Evolutionary conservation across 2,329 filamentous ascomycete species (phyloP).

Genomic region (Aspergillus calidoustus): DNA sequence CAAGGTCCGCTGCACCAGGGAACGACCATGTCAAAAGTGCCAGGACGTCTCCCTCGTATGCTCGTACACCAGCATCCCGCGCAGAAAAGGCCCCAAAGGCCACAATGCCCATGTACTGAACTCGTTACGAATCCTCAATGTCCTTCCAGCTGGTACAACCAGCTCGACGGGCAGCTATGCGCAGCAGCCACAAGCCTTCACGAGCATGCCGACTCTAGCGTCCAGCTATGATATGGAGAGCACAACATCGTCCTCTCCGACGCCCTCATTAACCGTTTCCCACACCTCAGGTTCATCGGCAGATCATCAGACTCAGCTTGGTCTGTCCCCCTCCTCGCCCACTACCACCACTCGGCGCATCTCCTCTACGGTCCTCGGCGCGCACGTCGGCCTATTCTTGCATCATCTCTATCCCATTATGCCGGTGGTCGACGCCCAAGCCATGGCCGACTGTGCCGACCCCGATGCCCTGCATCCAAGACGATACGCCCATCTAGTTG

Average conservation of each 20-base stretch:
- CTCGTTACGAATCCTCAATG: background rate
- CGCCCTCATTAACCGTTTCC: constrained; percentile 5
- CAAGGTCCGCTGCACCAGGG: constrained; percentile 27
- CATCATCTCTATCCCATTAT: constrained; percentile 10
- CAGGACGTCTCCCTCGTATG: background rate
- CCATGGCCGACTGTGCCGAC: constrained; percentile 3
- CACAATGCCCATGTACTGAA: constrained; percentile 2
- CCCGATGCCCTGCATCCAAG: constrained; percentile 3
- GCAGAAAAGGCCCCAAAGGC: constrained; percentile 6
- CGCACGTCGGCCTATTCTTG: constrained; percentile 5
- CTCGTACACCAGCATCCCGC: constrained; percentile 9
- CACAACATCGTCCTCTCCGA: background rate
- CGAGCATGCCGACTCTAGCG: background rate
- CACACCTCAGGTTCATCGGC: constrained; percentile 1
- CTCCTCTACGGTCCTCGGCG: constrained; percentile 3
- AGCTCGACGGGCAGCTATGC: background rate
- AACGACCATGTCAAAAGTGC: background rate
- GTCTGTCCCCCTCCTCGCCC: background rate
- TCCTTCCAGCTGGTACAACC: background rate
- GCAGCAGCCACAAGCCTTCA: background rate
- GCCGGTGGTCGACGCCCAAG: constrained; percentile 1
- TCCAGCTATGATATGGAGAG: constrained; percentile 1
- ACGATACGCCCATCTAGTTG: constrained; percentile 6
- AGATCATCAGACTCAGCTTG: background rate
- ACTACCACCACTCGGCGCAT: background rate